Evolutionary conservation across 805 yeast species (phyloP).

Genomic region (Isabelozyma rhagii): DNA sequence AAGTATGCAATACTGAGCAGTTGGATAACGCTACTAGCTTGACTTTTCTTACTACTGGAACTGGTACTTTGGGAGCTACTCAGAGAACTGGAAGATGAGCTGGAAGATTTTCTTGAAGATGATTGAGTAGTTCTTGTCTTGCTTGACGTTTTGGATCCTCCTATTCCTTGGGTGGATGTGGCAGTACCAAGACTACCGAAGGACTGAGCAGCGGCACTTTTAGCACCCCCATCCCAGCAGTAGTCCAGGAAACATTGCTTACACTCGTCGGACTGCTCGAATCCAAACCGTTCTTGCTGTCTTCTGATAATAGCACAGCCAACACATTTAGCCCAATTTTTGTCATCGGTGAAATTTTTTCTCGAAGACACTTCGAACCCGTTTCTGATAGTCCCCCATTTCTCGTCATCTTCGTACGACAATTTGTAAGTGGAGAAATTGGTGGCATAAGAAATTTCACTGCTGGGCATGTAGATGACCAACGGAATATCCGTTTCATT

Average conservation of each 20-base stretch:
- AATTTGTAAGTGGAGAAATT: slow-evolving; percentile 73
- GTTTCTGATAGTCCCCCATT: slow-evolving; percentile 58
- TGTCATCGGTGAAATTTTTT: slow-evolving; percentile 62
- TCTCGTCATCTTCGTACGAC: slow-evolving; percentile 56
- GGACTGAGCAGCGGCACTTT: slow-evolving; percentile 8
- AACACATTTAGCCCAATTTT: slow-evolving; percentile 69
- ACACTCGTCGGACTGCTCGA: slow-evolving; percentile 65
- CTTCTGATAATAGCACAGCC: slow-evolving; percentile 83
- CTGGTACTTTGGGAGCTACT: neutral
- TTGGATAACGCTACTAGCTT: neutral
- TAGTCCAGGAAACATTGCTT: slow-evolving; percentile 63
- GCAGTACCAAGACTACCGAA: neutral
- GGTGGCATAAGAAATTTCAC: slow-evolving; percentile 59
- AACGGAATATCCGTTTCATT: slow-evolving; percentile 49
- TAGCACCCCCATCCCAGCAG: slow-evolving; percentile 64
- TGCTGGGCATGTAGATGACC: slow-evolving; percentile 71
- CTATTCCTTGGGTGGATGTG: neutral
- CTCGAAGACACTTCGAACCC: slow-evolving; percentile 73
- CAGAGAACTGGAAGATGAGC: neutral
- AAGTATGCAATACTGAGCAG: neutral
- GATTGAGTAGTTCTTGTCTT: neutral
- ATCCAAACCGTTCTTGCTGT: slow-evolving; percentile 64
- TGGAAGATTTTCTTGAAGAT: neutral
- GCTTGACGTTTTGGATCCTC: neutral
- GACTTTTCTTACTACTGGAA: neutral